Base-by-base conservation (phyloP, 225 moss, liverwort and hornwort genomes). In the Lunularia cruciata region DNA sequence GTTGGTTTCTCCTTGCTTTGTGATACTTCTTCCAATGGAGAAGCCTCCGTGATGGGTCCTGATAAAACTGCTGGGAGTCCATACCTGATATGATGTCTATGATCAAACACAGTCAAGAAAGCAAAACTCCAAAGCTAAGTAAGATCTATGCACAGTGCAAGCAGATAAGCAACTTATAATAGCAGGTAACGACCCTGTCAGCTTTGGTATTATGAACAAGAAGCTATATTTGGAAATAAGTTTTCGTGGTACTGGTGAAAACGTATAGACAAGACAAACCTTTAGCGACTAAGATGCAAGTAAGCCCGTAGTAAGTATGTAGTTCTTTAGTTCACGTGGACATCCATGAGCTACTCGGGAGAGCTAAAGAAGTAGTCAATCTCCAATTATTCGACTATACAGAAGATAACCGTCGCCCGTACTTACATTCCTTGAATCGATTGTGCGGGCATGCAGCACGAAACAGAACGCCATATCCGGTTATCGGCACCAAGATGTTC, bases 31-130 rank as follows among this genome's bases (percentile, higher is more conserved):
- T 77, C 81, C 60, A 65, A 22, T 52, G 81, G 76, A 47, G 73
- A 57, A 5, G 77, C 77, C 42, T 81, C 76, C 53, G 76, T 81
- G 57, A 81, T 70, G 19, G 73, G 73, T 59, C 70, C 81, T 25
- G 81, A 70, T 64, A 69, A 57, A 11, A 61, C 76, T 54, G 81
- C 73, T 27, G 73, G 77, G 32, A 77, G 30, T 73, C 69, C 65
- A 58, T 66, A 69, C 76, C 80, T 80, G 76, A 46, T 58, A 75
- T 67, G 46, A 48, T 49, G 31, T 36, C 74, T 54, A 46, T 36
- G 38, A 55, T 47, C 35, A 30, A 48, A 63, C 34, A 43, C 36
- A 49, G 22, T 68, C 23, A 47, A 67, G 68, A 75, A 23, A 64
- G 42, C 60, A 32, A 60, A 27, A 57, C n/a, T n/a, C n/a, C n/a